Evolutionary conservation across 345 rosid genomes (phyloP), one percentile per base, ranked within the genome.

Genomic region (Microcos paniculata): DNA sequence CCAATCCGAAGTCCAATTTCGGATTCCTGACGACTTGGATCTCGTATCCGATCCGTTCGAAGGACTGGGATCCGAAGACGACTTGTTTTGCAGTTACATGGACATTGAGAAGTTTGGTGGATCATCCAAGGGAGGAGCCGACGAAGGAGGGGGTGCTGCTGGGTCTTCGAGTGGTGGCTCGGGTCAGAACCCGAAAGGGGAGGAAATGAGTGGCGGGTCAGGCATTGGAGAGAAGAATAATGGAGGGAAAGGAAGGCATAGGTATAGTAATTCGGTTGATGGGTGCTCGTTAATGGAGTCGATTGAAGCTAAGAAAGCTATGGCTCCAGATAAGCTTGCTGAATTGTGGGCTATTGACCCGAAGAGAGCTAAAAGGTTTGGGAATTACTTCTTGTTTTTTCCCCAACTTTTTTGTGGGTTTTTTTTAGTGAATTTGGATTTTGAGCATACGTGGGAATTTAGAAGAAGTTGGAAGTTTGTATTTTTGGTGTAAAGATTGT

Each of bases 311-410:
- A 92, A 92, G 86, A 96, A 92, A 87, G 98, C 99, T 73, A 90
- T 96, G 99, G 92, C 90, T 80, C 95, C 98, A 76, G 90, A 88
- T 70, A 96, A 90, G 83, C 90, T 96, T 26, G 96, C 92, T 23
- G 96, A 93, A 86, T 83, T 93, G 72, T 90, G 97, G 99, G 74
- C 85, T 35, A 55, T 87, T 16, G 97, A 96, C 80, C 98, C 98
- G 14, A 93, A 93, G 76, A 81, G 89, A 80, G 98, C 97, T 62
- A 96, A 93, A 86, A 96, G 99, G 99, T 93, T 56, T 59, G 33
- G 3, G 1, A 1, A 42, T 64, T 69, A 46, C 71, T 67, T 46
- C 8, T 46, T 46, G 14, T 21, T 55, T 23, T 33, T 33, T 12
- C 19, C 18, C 63, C 12, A 38, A 6, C 12, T 51, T 51, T 57